Percentiles rank a stretch among this genome's conserved stretches.
phyloP scores from a whole-genome alignment of 331 rosid genomes.

The Pyracantha coccinea region DNA sequence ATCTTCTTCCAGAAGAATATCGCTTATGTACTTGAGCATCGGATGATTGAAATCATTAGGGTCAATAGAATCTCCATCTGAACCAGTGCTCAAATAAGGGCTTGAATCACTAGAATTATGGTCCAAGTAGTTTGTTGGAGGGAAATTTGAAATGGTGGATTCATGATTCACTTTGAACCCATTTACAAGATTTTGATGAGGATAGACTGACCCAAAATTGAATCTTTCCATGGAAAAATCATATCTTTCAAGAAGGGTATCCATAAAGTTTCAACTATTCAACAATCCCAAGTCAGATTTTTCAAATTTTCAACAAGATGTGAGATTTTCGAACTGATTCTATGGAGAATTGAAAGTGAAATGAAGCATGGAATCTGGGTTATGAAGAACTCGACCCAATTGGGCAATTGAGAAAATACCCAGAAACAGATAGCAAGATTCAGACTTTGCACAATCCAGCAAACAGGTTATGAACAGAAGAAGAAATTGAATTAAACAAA shows the following conservation, averaged over 20 bases:
- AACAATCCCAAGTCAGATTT: background rate
- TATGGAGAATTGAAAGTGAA: background rate
- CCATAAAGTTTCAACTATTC: background rate
- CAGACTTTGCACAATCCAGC: background rate
- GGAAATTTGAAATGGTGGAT: conserved; percentile 1
- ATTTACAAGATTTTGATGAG: background rate
- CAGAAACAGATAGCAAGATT: background rate
- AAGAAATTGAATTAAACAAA: background rate
- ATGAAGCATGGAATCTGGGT: background rate
- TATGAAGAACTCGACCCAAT: background rate
- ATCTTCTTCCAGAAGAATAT: conserved; percentile 62
- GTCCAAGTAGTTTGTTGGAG: conserved; percentile 17
- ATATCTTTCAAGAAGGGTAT: conserved; percentile 11
- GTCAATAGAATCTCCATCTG: conserved; percentile 24
- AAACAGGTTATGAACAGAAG: background rate
- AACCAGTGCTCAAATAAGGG: conserved; percentile 27
- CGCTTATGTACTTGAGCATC: conserved; percentile 54
- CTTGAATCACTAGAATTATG: conserved; percentile 18
- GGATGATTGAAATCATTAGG: conserved; percentile 25
- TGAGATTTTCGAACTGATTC: background rate
- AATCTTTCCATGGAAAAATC: background rate
- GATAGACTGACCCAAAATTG: background rate
- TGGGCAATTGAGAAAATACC: background rate
- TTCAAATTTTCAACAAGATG: background rate
- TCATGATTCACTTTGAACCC: background rate